Evolutionary conservation across 345 rosid genomes (phyloP).

Genomic region (Carallia pectinifolia): DNA sequence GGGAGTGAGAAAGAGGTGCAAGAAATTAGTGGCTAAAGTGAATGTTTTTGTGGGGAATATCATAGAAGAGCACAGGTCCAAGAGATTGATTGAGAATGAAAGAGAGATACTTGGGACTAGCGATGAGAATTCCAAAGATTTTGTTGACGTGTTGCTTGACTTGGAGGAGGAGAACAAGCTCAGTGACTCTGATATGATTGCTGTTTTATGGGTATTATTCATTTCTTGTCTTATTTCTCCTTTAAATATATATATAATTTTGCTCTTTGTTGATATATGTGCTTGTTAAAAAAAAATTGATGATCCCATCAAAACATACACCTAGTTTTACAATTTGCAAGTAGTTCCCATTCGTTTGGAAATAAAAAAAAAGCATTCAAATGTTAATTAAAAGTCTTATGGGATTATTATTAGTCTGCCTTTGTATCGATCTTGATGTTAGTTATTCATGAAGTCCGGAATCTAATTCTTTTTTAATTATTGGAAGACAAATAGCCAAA

Average conservation of each 20-base stretch:
- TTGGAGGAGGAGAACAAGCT: conserved; percentile 52
- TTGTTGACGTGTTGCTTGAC: conserved; percentile 72
- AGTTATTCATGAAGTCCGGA: no score
- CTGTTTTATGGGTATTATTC: conserved; percentile 70
- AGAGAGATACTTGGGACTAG: conserved; percentile 1
- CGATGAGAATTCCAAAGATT: conserved; percentile 36
- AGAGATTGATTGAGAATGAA: conserved; percentile 10
- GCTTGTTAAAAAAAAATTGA: no score
- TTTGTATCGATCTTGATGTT: no score
- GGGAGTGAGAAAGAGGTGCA: conserved; percentile 69
- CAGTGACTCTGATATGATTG: conserved; percentile 68
- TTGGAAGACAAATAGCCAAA: no score
- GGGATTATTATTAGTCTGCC: no score
- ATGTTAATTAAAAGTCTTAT: no score
- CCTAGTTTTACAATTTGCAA: no score
- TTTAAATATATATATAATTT: background rate
- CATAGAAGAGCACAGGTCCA: conserved; percentile 54
- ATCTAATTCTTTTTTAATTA: no score
- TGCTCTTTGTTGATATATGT: no score
- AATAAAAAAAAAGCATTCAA: no score
- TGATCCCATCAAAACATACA: no score
- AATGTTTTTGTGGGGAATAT: conserved; percentile 54
- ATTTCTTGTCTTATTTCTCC: background rate
- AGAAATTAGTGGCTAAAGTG: conserved; percentile 48
- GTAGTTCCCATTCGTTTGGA: no score